Evolutionary conservation across 225 moss, liverwort and hornwort genomes (phyloP).

Genomic region (Marchantia polymorpha): DNA sequence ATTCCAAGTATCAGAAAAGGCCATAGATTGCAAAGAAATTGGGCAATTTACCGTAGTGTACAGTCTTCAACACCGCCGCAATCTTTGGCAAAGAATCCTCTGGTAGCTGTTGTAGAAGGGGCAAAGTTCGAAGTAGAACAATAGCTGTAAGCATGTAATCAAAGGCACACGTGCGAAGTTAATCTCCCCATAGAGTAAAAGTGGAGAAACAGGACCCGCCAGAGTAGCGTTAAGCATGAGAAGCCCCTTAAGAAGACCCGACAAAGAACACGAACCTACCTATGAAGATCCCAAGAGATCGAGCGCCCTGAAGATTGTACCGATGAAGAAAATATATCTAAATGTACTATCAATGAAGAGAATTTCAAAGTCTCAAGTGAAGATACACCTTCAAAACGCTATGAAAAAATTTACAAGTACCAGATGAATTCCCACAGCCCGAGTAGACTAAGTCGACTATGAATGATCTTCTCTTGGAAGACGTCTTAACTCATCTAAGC

Average conservation of each 20-base stretch:
- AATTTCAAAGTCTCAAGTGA: too few relatives aligned
- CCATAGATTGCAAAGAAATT: background rate
- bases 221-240: background rate
- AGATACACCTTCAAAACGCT: too few relatives aligned
- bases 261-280: background rate
- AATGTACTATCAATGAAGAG: too few relatives aligned
- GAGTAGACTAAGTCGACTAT: too few relatives aligned
- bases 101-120: constrained; percentile 26
- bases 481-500: too few relatives aligned
- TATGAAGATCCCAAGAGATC: background rate
- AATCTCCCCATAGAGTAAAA: background rate
- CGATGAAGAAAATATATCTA: too few relatives aligned
- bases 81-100: constrained; percentile 26
- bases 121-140: constrained; percentile 37
- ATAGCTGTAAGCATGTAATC: constrained; percentile 19
- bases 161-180: background rate
- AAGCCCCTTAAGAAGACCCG: background rate
- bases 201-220: background rate
- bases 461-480: too few relatives aligned
- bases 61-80: constrained; percentile 23
- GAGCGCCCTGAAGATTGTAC: too few relatives aligned
- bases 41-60: constrained; percentile 22
- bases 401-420: too few relatives aligned
- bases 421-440: too few relatives aligned
- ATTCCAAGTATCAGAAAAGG: background rate